phyloP scores from a whole-genome alignment of 768 basidiomycete genomes.

The Lentinus brumalis region DNA sequence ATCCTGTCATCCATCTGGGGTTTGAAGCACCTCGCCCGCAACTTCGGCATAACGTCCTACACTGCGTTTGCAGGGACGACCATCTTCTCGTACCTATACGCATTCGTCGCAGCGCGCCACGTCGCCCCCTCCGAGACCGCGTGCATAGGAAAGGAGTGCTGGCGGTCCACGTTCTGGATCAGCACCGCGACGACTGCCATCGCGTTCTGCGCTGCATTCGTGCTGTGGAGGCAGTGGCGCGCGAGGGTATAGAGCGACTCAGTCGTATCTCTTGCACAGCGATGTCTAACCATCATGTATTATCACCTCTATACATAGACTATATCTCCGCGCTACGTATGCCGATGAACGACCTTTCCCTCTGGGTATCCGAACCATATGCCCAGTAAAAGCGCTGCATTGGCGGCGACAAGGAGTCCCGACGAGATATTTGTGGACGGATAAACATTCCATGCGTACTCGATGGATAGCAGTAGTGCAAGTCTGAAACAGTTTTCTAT shows the following conservation, averaged over 20 bases:
- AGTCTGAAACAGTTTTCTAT: conserved; percentile 45
- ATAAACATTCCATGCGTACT: conserved; percentile 88
- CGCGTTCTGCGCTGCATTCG: conserved; percentile 45
- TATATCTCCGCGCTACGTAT: not conserved
- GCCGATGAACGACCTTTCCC: conserved; percentile 26
- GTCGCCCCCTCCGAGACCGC: conserved; percentile 40
- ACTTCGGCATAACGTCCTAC: conserved; percentile 75
- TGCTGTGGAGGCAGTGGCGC: conserved; percentile 68
- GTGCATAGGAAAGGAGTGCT: conserved; percentile 65
- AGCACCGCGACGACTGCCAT: conserved; percentile 43
- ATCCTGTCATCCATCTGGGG: conserved; percentile 77
- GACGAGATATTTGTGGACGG: conserved; percentile 79
- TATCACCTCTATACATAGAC: not conserved
- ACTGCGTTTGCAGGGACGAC: conserved; percentile 78
- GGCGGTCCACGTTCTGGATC: conserved; percentile 66
- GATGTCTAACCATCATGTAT: not conserved
- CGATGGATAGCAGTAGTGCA: conserved; percentile 58
- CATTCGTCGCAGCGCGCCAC: conserved; percentile 60
- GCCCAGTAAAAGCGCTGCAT: conserved; percentile 55
- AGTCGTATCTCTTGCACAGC: not conserved
- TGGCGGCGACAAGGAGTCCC: conserved; percentile 49
- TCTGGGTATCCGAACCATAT: conserved; percentile 53
- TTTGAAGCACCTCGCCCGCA: conserved; percentile 65
- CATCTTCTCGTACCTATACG: conserved; percentile 78
- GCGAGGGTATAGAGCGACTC: conserved; percentile 39